Percentiles rank a stretch among this genome's conserved stretches.
Conservation (phyloP, 345 rosid genomes). For the Ailanthus altissimus region DNA sequence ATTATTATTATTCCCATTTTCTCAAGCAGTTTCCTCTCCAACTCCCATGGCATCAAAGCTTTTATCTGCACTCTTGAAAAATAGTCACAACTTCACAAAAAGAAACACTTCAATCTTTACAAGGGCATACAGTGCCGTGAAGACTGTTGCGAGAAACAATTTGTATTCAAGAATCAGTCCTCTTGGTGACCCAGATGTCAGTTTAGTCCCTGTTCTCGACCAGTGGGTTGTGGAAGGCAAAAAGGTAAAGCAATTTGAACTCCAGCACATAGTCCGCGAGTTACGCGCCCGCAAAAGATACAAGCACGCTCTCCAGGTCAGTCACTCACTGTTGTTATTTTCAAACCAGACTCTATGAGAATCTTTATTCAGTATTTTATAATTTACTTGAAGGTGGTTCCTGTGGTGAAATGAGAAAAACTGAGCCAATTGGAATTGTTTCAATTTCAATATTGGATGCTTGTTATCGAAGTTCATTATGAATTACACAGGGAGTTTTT, state of each 20-base stretch:
- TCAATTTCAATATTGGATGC: background rate
- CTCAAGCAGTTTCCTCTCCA: background rate
- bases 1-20: background rate
- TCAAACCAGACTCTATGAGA: no score
- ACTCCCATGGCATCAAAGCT: slow-evolving; percentile 25
- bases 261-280: slow-evolving; percentile 32
- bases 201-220: slow-evolving; percentile 40
- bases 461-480: background rate
- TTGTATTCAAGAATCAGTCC: slow-evolving; percentile 39
- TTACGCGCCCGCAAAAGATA: slow-evolving; percentile 39
- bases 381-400: background rate
- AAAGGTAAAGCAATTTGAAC: slow-evolving; percentile 7
- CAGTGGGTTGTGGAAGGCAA: slow-evolving; percentile 41
- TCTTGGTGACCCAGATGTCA: slow-evolving; percentile 35
- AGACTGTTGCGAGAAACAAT: slow-evolving; percentile 9
- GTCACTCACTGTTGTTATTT: background rate
- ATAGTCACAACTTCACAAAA: slow-evolving; percentile 16
- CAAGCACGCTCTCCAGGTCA: slow-evolving; percentile 47
- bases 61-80: slow-evolving; percentile 17
- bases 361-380: background rate
- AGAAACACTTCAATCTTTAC: background rate
- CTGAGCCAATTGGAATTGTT: background rate
- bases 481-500: background rate
- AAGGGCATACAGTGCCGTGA: slow-evolving; percentile 10
- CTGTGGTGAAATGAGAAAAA: background rate